Evolutionary conservation across 2,329 filamentous ascomycete genomes (phyloP), one percentile per base, ranked within the genome.

Genomic region (Dactylellina cionopaga): DNA sequence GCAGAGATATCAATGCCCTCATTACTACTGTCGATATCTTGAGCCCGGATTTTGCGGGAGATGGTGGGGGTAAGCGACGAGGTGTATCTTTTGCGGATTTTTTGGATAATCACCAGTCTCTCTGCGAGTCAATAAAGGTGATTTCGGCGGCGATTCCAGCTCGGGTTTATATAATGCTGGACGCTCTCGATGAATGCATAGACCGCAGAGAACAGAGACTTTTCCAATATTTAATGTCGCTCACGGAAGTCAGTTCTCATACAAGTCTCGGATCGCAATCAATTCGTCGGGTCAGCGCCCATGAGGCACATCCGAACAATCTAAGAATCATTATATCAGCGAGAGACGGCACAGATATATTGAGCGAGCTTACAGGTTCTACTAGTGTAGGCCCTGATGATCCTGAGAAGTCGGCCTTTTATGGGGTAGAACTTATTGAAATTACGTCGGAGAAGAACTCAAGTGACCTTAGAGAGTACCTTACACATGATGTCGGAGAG

Each of bases 101-200:
- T 10, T 33, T 43, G 3, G 62, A 58, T 1, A 58, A 35, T 7
- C 62, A 43, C 13, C 9, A 15, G 2, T 41, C 51, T 1, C 51
- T 66, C 2, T 58, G 51, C n/a, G 17, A 59, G 13, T 15, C 62
- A n/a, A 66, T 66, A 9, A 49, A 25, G 25, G 17, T 6, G 2
- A 19, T 58, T 44, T 29, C 51, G 25, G 51, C 15, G 6, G 15
- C 22, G 5, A 66, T 66, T 19, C 51, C 43, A n/a, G 51, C n/a
- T 9, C 51, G 41, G 10, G 62, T 66, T 1, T 66, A 58, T n/a
- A 27, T 66, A 10, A 66, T 66, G 62, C 13, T 66, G 37, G 62
- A 66, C n/a, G 62, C 62, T 4, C 35, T 66, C 0, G 62, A 66
- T n/a, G 62, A 66, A 35, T 66, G 62, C 17, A 15, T 44, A 5